Percentiles rank a stretch among this genome's conserved stretches.
Conservation (phyloP, 371 early-diverging fungal genomes). For the Mucor racemosus region DNA sequence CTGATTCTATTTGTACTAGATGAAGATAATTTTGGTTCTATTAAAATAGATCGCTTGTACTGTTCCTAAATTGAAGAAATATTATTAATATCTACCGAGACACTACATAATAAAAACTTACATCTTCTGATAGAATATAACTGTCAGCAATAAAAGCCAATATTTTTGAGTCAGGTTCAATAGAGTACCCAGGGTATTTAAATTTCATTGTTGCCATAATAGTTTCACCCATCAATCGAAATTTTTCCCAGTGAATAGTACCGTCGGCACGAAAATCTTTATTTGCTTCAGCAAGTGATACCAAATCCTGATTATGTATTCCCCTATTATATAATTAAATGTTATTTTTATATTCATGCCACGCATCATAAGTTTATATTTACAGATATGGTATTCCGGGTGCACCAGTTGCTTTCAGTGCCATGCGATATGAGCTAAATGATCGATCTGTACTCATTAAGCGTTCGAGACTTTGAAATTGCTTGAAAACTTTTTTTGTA, state of each 20-base stretch:
- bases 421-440: constrained; percentile 66
- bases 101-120: constrained; percentile 17
- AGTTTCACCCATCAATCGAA: constrained; percentile 60
- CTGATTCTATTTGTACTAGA: constrained; percentile 31
- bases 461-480: constrained; percentile 63
- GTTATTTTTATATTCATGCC: not conserved
- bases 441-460: constrained; percentile 71
- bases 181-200: constrained; percentile 42
- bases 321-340: constrained; percentile 35
- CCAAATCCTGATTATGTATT: constrained; percentile 60
- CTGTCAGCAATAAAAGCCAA: constrained; percentile 47
- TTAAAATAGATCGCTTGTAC: constrained; percentile 38
- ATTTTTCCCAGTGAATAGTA: constrained; percentile 67
- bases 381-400: constrained; percentile 69
- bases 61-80: constrained; percentile 33
- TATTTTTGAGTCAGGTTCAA: constrained; percentile 40
- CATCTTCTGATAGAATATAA: constrained; percentile 50
- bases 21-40: constrained; percentile 38
- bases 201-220: constrained; percentile 56
- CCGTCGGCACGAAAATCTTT: constrained; percentile 61
- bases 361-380: constrained; percentile 11
- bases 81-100: not conserved
- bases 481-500: constrained; percentile 56
- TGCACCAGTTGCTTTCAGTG: constrained; percentile 54
- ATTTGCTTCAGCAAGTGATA: constrained; percentile 65